A percentile compares a stretch with the other conserved stretches of the same genome.
These are phyloP conservation scores for Collybiopsis confluens DNA, from an alignment of 768 basidiomycete species.

Conservation along the genomic window DNA sequence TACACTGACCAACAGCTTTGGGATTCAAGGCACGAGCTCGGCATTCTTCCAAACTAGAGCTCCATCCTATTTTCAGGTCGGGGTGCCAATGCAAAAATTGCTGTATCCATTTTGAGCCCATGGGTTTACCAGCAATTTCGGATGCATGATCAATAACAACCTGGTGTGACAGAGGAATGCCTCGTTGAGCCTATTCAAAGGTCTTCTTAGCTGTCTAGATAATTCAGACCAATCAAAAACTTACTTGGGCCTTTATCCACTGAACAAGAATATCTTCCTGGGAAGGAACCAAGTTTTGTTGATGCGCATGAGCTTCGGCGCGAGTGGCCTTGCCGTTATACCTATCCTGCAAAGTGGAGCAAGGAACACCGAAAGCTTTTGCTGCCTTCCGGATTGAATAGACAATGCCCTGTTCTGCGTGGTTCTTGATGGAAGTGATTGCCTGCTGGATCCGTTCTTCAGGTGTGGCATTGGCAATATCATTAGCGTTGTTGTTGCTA, in stretches of 20 bases:
- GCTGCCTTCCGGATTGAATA: slow-evolving; percentile 16
- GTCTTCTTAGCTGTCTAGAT: too few relatives aligned
- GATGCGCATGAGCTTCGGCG: slow-evolving; percentile 14
- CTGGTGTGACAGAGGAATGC: slow-evolving; percentile 4
- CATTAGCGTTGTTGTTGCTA: too few relatives aligned
- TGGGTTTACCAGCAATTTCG: slow-evolving; percentile 6
- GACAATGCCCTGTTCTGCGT: slow-evolving; percentile 5
- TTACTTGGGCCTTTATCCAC: slow-evolving; percentile 20
- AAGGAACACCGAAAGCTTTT: slow-evolving; percentile 14
- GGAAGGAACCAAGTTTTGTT: slow-evolving; percentile 15
- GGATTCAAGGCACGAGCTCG: slow-evolving; percentile 10
- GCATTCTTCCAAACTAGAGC: slow-evolving; percentile 9
- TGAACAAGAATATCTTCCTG: slow-evolving; percentile 20
- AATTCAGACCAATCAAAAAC: not conserved
- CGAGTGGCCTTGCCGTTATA: slow-evolving; percentile 11
- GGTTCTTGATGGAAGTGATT: slow-evolving; percentile 6
- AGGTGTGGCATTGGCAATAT: not conserved
- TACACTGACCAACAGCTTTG: not conserved
- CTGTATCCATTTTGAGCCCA: slow-evolving; percentile 6
- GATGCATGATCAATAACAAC: slow-evolving; percentile 9
- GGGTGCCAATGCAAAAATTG: slow-evolving; percentile 10
- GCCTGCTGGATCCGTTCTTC: slow-evolving; percentile 15
- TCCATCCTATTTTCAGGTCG: slow-evolving; percentile 10
- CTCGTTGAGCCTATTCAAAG: not conserved
- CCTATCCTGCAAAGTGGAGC: slow-evolving; percentile 11